Conservation (phyloP, 2,329 filamentous ascomycete species). For the Cladosporium austrohemisphaericum region DNA sequence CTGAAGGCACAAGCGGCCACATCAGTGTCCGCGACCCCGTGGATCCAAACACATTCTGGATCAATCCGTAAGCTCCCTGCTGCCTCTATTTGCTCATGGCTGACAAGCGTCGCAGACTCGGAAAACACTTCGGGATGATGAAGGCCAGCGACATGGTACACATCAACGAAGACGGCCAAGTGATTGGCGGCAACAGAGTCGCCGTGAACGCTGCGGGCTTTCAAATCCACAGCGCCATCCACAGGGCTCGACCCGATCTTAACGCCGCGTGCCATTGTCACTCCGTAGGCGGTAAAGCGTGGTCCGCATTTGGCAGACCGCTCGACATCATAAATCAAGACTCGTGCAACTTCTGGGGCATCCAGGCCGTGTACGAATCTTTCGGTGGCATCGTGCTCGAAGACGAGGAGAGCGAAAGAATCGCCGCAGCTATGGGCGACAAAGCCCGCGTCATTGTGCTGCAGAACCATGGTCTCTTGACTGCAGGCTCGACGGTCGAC, state of each 20-base stretch:
- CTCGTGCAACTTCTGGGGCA: constrained; percentile 36
- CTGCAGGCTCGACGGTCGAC: constrained; percentile 35
- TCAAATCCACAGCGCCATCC: constrained; percentile 40
- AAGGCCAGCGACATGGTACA: constrained; percentile 40
- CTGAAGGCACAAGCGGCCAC: constrained; percentile 32
- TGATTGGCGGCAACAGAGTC: constrained; percentile 36
- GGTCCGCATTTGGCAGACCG: constrained; percentile 35
- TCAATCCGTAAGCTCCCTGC: constrained; percentile 30
- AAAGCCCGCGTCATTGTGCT: constrained; percentile 35
- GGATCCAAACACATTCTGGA: constrained; percentile 33
- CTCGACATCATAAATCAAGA: constrained; percentile 43
- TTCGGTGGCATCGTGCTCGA: constrained; percentile 44
- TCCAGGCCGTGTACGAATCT: constrained; percentile 34
- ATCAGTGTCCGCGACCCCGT: constrained; percentile 38
- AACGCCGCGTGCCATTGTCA: constrained; percentile 41
- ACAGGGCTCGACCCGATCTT: constrained; percentile 39
- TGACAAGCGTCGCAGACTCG: constrained; percentile 18
- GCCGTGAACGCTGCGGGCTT: constrained; percentile 41
- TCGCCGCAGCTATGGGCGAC: constrained; percentile 37
- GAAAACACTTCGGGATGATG: constrained; percentile 37
- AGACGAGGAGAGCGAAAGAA: constrained; percentile 38
- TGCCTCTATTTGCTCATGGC: neutral
- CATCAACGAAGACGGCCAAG: constrained; percentile 39
- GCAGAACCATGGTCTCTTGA: constrained; percentile 43
- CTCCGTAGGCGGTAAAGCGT: constrained; percentile 38